Evolutionary conservation across 768 basidiomycete genomes (phyloP), one percentile per base, ranked within the genome.

Genomic region (Chalciporus piperatus): DNA sequence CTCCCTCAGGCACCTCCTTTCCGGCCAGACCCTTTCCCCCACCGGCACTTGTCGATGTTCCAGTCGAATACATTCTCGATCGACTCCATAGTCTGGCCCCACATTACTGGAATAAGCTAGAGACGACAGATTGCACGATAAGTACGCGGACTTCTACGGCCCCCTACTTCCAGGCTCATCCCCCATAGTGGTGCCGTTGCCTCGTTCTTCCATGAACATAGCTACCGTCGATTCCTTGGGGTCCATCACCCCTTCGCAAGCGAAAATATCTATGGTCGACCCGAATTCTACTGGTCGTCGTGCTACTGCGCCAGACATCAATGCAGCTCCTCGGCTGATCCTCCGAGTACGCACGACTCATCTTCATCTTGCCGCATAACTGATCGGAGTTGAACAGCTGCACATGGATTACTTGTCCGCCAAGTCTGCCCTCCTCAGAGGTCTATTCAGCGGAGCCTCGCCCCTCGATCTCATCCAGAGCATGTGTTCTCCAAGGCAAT

Each of bases 361-460:
- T 23, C 41, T 17, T 40, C 19, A 20, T 20, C n/a, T 2, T 19
- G 41, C 41, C 42, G 42, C 59, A 19, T 50, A 58, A 45, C 58
- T 48, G 2, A 48, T 45, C 30, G 30, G 11, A 12, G 11, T 33
- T 27, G 43, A 22, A 22, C 59, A 92, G 89, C 72, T 93, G 23
- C 92, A 96, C 61, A 76, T 81, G 56, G 88, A 89, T 64, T 91
- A 86, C 62, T 79, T 96, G 40, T 81, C 83, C n/a, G 83, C 88
- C 16, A 89, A 92, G 67, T 93, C 91, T 0, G 76, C 76, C 39
- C 82, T 92, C 47, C 73, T 94, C 41, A 76, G 84, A 33, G 79
- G 77, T 8, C 76, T 94, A 38, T 81, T 94, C 64, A 82, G 80
- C 58, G 88, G 87, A 23, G 74, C 82, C 37, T 79, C 81, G 20